Base-by-base conservation (phyloP, 176 grass and related monocot genomes). In the Canna indica region DNA sequence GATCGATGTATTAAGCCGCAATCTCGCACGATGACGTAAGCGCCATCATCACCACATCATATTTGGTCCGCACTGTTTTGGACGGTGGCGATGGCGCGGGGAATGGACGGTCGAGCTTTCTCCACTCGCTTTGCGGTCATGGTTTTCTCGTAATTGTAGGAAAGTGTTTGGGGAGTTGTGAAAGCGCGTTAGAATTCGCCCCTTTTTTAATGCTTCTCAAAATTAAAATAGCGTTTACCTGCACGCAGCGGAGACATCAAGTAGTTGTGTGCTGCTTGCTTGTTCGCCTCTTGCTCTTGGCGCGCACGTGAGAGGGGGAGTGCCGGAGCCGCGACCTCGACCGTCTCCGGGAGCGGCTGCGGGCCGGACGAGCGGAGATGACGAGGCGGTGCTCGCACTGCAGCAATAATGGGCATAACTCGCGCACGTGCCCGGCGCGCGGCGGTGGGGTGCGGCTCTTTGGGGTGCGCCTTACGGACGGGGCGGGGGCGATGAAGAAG, bases 381-480 rank as follows among this genome's bases (percentile, higher is more conserved):
- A 84, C 85, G 81, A 75, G 92, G 76, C 76, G 92, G 57, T 96
- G 92, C 92, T 96, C 92, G 71, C 85, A 91, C 88, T 96, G 92
- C 74, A 87, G 92, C 80, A 96, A 91, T 81, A 91, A 91, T 81
- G 92, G 88, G 66, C 92, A 96, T 81, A 96, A 96, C 92, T 47
- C 92, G 73, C 88, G 92, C 17, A 96, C 92, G 56, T 91, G 92
- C 53, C 92, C 81, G 45, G 34, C 57, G 41, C 88, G 92, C 36
- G 73, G 66, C 27, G 62, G 66, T 0, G 87, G 83, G 0, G 63
- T 96, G 57, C 73, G 85, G 83, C 76, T 96, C 29, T 96, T 96
- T 45, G 92, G 92, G 32, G 92, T 96, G 64, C 67, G 83, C 30
- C 81, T 96, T 41, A 91, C 83, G 41, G 82, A 84, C 22, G 82